Percentiles rank a stretch among this genome's conserved stretches.
These are phyloP conservation scores for Hortiboletus flavorubellus DNA, from an alignment of 768 basidiomycete species.

Conservation along the genomic window DNA sequence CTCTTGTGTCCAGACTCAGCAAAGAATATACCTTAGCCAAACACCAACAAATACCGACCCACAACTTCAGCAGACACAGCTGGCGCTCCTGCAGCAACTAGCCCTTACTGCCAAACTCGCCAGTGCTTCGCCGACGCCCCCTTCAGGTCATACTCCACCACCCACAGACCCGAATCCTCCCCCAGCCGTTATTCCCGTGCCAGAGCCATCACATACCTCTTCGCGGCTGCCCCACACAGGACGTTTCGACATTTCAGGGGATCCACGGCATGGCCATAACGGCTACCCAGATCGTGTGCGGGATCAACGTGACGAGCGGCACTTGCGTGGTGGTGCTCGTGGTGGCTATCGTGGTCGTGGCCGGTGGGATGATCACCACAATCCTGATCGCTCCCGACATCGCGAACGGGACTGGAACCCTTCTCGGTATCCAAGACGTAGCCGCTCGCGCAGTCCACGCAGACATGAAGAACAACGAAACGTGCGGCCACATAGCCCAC, in stretches of 20 bases:
- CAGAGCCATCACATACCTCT: constrained; percentile 23
- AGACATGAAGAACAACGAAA: constrained; percentile 52
- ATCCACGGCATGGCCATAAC: constrained; percentile 35
- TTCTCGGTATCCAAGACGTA: constrained; percentile 47
- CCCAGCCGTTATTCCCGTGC: background rate
- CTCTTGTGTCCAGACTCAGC: constrained; percentile 3
- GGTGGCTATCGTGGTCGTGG: constrained; percentile 60
- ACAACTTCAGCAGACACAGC: constrained; percentile 50
- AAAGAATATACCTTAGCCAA: constrained; percentile 46
- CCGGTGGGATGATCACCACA: constrained; percentile 60
- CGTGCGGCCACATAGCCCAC: constrained; percentile 58
- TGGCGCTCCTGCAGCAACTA: constrained; percentile 76
- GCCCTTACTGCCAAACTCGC: constrained; percentile 53
- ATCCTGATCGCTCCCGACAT: constrained; percentile 39
- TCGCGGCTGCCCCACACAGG: background rate
- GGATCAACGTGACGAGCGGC: constrained; percentile 47
- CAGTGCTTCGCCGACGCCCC: constrained; percentile 28
- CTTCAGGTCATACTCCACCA: constrained; percentile 27
- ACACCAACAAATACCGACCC: constrained; percentile 53
- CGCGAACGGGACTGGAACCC: constrained; percentile 41
- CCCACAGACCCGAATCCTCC: constrained; percentile 16
- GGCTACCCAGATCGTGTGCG: constrained; percentile 41
- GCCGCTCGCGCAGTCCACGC: constrained; percentile 76
- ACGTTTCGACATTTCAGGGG: constrained; percentile 36
- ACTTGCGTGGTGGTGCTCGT: constrained; percentile 51